phyloP scores from a whole-genome alignment of 495 filamentous ascomycete species.

The Hypomontagnella submonticulosa region DNA sequence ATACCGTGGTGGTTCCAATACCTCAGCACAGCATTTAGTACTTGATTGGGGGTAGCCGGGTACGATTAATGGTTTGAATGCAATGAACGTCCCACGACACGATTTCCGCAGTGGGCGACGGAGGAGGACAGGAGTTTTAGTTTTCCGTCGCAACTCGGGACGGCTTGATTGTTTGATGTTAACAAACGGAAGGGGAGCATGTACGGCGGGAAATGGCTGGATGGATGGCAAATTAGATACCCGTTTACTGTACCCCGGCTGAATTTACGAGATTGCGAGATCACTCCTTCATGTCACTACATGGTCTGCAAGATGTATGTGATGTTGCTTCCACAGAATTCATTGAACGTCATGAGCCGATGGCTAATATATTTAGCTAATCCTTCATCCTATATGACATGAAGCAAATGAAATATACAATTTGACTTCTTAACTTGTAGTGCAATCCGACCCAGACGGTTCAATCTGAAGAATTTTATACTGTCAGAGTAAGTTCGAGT shows the following conservation, averaged over 20 bases:
- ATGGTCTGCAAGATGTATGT: too few relatives aligned
- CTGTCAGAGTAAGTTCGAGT: background rate
- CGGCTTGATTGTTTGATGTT: background rate
- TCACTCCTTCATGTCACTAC: background rate
- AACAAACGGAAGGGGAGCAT: too few relatives aligned
- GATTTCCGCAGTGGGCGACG: slow-evolving; percentile 6
- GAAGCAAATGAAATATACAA: too few relatives aligned
- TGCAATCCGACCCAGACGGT: too few relatives aligned
- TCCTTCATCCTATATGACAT: too few relatives aligned
- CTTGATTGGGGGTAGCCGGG: slow-evolving; percentile 14
- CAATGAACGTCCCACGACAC: slow-evolving; percentile 25
- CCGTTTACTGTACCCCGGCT: slow-evolving; percentile 38
- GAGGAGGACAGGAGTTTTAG: background rate
- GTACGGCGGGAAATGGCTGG: slow-evolving; percentile 19
- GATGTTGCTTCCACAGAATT: too few relatives aligned
- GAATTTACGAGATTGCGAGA: slow-evolving; percentile 33
- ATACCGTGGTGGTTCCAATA: slow-evolving; percentile 1
- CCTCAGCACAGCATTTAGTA: background rate
- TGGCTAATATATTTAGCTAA: too few relatives aligned
- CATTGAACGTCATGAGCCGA: too few relatives aligned
- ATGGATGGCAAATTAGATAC: slow-evolving; percentile 43
- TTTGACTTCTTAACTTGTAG: too few relatives aligned
- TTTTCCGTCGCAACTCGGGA: background rate
- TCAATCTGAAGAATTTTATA: too few relatives aligned
- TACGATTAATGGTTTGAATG: slow-evolving; percentile 29